These are phyloP conservation scores for Tulasnella sp. DNA, from an alignment of 768 basidiomycete species.

Conservation along the genomic window DNA sequence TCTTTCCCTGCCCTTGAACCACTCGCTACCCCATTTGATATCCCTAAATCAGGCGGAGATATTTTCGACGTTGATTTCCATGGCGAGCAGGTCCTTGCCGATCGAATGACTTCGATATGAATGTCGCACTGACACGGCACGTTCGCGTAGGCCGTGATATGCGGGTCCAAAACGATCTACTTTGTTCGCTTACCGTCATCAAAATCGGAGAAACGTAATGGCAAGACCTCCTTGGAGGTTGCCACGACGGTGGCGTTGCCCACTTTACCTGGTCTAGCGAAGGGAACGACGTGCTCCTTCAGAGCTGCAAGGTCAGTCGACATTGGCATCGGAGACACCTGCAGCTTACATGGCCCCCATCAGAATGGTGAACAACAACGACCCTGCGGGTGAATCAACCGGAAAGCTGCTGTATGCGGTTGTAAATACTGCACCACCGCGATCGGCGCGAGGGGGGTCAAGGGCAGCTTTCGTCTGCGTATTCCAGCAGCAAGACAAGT, in stretches of 20 bases:
- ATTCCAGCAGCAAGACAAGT: conserved; percentile 19
- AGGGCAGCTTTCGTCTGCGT: conserved; percentile 57
- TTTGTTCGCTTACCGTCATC: conserved; percentile 23
- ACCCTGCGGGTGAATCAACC: conserved; percentile 34
- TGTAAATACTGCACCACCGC: conserved; percentile 64
- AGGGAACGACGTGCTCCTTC: conserved; percentile 48
- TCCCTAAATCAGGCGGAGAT: conserved; percentile 57
- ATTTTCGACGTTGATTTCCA: conserved; percentile 86
- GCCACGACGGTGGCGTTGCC: conserved; percentile 20
- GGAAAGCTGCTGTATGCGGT: conserved; percentile 59
- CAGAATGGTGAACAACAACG: conserved; percentile 9
- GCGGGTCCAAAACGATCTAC: conserved; percentile 6
- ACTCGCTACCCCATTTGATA: conserved; percentile 47
- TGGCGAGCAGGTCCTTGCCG: conserved; percentile 50
- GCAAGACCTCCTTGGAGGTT: conserved; percentile 4
- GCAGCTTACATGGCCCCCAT: background rate
- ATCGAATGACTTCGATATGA: background rate
- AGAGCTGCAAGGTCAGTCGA: conserved; percentile 55
- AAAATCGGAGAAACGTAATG: conserved; percentile 12
- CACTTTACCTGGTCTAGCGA: conserved; percentile 39
- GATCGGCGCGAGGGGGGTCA: conserved; percentile 48
- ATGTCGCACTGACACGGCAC: background rate
- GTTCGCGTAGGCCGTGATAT: conserved; percentile 8
- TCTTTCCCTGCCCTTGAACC: conserved; percentile 55
- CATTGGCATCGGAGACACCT: background rate